phyloP scores from a whole-genome alignment of 1,284 basidiomycete genomes.

The Xanthoconium separans region DNA sequence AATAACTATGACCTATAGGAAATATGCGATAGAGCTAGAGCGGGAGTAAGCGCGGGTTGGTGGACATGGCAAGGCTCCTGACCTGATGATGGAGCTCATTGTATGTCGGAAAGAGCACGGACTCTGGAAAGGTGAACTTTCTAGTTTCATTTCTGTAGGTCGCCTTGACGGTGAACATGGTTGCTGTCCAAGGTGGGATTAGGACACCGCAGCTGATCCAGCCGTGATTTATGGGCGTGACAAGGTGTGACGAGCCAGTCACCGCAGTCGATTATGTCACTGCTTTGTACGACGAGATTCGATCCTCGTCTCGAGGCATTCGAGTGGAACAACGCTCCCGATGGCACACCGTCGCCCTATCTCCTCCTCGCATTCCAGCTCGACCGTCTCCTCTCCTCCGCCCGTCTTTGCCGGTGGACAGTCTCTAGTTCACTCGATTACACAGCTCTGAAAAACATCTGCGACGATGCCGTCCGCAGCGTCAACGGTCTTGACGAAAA shows the following conservation, averaged over 20 bases:
- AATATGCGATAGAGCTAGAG: slow-evolving; percentile 67
- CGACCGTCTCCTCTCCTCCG: slow-evolving; percentile 54
- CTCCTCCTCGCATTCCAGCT: slow-evolving; percentile 58
- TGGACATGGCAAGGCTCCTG: slow-evolving; percentile 11
- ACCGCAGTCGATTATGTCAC: slow-evolving; percentile 1
- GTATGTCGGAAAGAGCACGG: slow-evolving; percentile 43
- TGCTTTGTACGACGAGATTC: slow-evolving; percentile 40
- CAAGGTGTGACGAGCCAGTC: slow-evolving; percentile 14
- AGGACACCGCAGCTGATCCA: slow-evolving; percentile 20
- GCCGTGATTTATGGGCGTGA: slow-evolving; percentile 26
- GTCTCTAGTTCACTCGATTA: slow-evolving; percentile 39
- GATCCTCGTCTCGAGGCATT: slow-evolving; percentile 48
- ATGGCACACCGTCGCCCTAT: slow-evolving; percentile 50
- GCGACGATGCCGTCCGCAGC: slow-evolving; percentile 42
- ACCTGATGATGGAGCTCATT: slow-evolving; percentile 46
- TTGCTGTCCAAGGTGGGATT: slow-evolving; percentile 22
- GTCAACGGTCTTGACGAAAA: slow-evolving; percentile 21
- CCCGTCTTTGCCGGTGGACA: slow-evolving; percentile 50
- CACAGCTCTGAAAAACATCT: slow-evolving; percentile 38
- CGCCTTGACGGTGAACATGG: slow-evolving; percentile 57
- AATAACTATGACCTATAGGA: slow-evolving; percentile 55
- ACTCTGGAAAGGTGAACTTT: slow-evolving; percentile 43
- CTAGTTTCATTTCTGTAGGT: slow-evolving; percentile 53
- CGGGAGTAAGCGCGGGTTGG: slow-evolving; percentile 13
- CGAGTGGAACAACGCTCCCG: slow-evolving; percentile 56